Base-by-base conservation (phyloP, 306 rosid genomes). In the Cucumis melo region DNA sequence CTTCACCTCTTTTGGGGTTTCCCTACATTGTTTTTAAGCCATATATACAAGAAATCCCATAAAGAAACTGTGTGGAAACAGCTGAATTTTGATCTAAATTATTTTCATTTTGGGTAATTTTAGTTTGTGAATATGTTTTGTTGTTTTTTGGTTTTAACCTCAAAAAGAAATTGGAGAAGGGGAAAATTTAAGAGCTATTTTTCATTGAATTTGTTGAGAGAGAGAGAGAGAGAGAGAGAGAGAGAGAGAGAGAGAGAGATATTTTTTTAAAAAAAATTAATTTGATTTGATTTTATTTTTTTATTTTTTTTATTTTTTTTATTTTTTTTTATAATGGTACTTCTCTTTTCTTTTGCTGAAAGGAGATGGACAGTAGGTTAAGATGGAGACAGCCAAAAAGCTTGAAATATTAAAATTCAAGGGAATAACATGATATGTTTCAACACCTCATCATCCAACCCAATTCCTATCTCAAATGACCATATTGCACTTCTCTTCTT, bases 361-460 rank as follows among this genome's bases (percentile, higher is more conserved):
- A 76, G 27, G 38, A 39, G 78, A 0, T 75, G 86, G 78, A 84
- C 82, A 46, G 80, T 77, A 10, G 79, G 74, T 53, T 80, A 76
- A 78, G 87, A 86, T 74, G 84, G 75, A 76, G 93, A 87, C 91
- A 78, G 80, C 36, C 32, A 80, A 88, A 87, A 83, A 78, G 86
- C 75, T 83, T 55, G 72, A 73, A 78, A 79, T 82, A 71, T 79
- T 79, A 88, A 84, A 86, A 83, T 55, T 65, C 79, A 79, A 80
- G 84, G 75, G 81, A 84, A 85, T 75, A 83, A 82, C 91, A 90
- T 90, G 89, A 84, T 90, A 84, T 84, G 87, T 73, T 79, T 84
- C 87, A 78, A 77, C 54, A 79, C 85, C 78, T 82, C 76, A 42
- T 21, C 23, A 0, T 41, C 54, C 57, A 4, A 58, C 3, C 55